Evolutionary conservation across 805 yeast genomes (phyloP), one percentile per base, ranked within the genome.

Genomic region (Danielia reshetovae): DNA sequence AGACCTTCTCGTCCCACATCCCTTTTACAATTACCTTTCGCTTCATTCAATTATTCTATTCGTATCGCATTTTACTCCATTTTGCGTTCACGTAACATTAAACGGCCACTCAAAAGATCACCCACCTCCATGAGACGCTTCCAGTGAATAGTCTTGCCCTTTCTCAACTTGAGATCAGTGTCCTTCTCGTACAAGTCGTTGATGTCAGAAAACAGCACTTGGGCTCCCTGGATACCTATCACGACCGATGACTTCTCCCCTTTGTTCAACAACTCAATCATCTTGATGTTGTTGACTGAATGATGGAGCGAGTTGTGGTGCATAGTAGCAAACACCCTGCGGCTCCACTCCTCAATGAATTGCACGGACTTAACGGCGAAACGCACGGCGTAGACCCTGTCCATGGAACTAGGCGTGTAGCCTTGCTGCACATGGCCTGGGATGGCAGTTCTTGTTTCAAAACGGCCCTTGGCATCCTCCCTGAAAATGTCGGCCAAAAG

Each of bases 351-450:
- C 30, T 93, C 97, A 45, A 90, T 77, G 59, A 85, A 93, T 58
- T 87, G 83, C 38, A 89, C 81, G 38, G 96, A 87, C 62, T 80
- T 83, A 48, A 90, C 83, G 3, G 96, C 96, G 59, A 83, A 82
- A 57, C 97, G 77, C 5, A 89, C 80, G 5, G 95, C 96, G 45
- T 81, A 75, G 24, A 88, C 81, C 60, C 97, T 79, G 59, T 93
- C 98, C 68, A 89, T 84, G 5, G 97, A 87, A 6, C 96, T 81
- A 32, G 98, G 98, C 35, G 79, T 75, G 40, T 89, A 93, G 58
- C 98, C 98, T 65, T 93, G 98, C 71, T 93, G 98, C 39, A 90
- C 93, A 57, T 90, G 97, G 19, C 98, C 98, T 18, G 98, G 98
- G 40, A 89, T 78, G 11, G 97, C 97, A 4, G 96, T 88, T 59